phyloP scores from a whole-genome alignment of 495 filamentous ascomycete species.

The Penicillium lividum region DNA sequence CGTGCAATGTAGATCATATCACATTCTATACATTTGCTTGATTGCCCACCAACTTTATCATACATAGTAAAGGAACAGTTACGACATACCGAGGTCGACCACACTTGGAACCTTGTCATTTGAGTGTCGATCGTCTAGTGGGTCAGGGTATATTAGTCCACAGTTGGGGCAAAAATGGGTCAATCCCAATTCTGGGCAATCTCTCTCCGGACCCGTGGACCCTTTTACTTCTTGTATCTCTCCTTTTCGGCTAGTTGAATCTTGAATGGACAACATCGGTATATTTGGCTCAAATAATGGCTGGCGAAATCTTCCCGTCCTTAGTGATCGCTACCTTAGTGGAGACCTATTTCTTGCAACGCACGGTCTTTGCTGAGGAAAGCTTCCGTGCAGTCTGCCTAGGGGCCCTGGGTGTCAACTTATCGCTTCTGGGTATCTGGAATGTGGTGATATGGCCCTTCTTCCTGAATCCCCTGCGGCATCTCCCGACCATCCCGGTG shows the following conservation, averaged over 20 bases:
- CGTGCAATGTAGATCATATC: no score
- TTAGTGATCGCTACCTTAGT: conserved; percentile 27
- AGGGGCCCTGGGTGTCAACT: conserved; percentile 26
- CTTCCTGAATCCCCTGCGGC: conserved; percentile 68
- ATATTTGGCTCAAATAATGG: not conserved
- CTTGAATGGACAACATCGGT: not conserved
- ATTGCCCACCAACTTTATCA: no score
- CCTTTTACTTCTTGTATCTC: not conserved
- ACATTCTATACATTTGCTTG: no score
- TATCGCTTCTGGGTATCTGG: conserved; percentile 42
- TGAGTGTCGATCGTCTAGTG: not conserved
- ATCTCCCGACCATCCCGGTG: conserved; percentile 61
- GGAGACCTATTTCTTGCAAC: conserved; percentile 36
- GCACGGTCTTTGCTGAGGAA: conserved; percentile 27
- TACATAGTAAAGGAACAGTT: not conserved
- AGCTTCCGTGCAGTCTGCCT: conserved; percentile 27
- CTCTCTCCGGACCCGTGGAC: not conserved
- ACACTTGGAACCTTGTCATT: not conserved
- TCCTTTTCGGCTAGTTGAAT: not conserved
- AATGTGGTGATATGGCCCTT: conserved; percentile 65
- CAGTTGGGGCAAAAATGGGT: not conserved
- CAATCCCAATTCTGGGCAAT: not conserved
- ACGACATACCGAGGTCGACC: not conserved
- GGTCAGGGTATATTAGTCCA: not conserved
- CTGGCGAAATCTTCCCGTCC: conserved; percentile 15